Percentiles rank a stretch among this genome's conserved stretches.
phyloP scores from a whole-genome alignment of 306 rosid species.

The Rubus idaeus region DNA sequence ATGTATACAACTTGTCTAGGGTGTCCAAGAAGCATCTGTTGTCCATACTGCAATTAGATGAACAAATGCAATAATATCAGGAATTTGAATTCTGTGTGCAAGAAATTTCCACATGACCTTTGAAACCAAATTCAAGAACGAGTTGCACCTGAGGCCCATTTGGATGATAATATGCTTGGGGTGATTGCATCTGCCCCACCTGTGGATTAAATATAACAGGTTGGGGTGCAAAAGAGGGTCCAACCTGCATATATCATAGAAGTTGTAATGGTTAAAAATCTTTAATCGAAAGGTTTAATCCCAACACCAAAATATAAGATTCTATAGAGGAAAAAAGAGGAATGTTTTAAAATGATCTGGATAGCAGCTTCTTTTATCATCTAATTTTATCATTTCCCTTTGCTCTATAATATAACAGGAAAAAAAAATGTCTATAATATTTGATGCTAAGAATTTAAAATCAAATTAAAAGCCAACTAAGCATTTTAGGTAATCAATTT shows the following conservation, averaged over 20 bases:
- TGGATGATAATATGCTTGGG: constrained; percentile 74
- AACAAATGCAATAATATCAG: constrained; percentile 25
- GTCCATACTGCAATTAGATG: constrained; percentile 75
- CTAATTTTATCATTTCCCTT: neutral
- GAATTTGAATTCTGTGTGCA: neutral
- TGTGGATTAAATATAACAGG: constrained; percentile 74
- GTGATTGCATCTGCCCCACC: constrained; percentile 62
- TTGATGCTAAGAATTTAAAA: neutral
- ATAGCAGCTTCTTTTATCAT: neutral
- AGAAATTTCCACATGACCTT: constrained; percentile 3
- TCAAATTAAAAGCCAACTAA: neutral
- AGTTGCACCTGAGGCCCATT: constrained; percentile 83
- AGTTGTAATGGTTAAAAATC: constrained; percentile 15
- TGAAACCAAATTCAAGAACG: constrained; percentile 14
- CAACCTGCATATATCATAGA: constrained; percentile 56
- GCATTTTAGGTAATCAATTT: neutral
- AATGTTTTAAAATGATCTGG: neutral
- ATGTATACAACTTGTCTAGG: constrained; percentile 77
- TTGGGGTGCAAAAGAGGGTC: constrained; percentile 65
- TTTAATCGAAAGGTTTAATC: neutral
- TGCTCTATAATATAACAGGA: neutral
- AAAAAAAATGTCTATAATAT: neutral
- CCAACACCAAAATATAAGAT: neutral
- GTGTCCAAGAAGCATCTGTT: constrained; percentile 65
- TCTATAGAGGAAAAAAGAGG: neutral